Evolutionary conservation across 2,329 filamentous ascomycete species (phyloP).

Genomic region (Claviceps cyperi): DNA sequence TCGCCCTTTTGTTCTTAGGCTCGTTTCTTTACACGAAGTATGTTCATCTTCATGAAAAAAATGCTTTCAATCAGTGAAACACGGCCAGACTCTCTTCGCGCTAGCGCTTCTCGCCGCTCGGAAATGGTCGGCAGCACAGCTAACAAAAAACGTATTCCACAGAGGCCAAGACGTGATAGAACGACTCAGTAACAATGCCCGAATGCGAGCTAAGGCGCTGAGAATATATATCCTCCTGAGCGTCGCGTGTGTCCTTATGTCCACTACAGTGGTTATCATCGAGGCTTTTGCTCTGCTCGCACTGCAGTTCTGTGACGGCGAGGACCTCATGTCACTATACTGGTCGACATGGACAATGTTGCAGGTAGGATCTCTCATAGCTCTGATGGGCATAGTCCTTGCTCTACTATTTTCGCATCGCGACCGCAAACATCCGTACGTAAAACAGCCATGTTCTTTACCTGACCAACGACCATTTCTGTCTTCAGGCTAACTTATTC

Average conservation of each 20-base stretch:
- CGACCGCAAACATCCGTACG: conserved; percentile 37
- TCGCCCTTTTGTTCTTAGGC: conserved; percentile 28
- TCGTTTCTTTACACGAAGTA: conserved; percentile 28
- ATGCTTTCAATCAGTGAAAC: no score
- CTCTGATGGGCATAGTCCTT: conserved; percentile 41
- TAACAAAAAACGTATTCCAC: not conserved
- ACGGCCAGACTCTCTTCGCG: no score
- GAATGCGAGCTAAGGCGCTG: conserved; percentile 21
- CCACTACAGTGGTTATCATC: conserved; percentile 33
- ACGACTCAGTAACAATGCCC: conserved; percentile 17
- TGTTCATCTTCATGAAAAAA: conserved; percentile 5
- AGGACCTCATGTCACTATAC: conserved; percentile 44
- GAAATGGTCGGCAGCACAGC: not conserved
- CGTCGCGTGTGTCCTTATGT: conserved; percentile 28
- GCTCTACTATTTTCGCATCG: conserved; percentile 35
- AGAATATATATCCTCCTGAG: conserved; percentile 29
- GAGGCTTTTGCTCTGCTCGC: conserved; percentile 40
- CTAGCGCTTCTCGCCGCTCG: no score
- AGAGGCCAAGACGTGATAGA: conserved; percentile 25
- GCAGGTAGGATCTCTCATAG: conserved; percentile 42
- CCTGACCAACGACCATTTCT: not conserved
- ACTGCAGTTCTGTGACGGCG: conserved; percentile 44
- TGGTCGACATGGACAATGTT: conserved; percentile 49
- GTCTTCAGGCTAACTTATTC: not conserved
- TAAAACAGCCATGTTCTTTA: conserved; percentile 1